Evolutionary conservation across 176 grass and related monocot species (phyloP).

Genomic region (Zea mays): Zm-B73-REFERENCE-NAM-5.0 NC_050103.1:178070001-178070500

Average conservation of each 20-base stretch:
- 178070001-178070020: too few species aligned
- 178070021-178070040: too few species aligned
- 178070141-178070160: not conserved
- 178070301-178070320: not conserved
- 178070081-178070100: not conserved
- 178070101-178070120: not conserved
- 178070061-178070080: not conserved
- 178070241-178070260: not conserved
- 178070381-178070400: conserved; percentile 52
- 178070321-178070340: conserved; percentile 4
- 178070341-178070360: conserved; percentile 36
- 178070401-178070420: conserved; percentile 67
- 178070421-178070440: conserved; percentile 12
- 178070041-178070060: too few species aligned
- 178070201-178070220: not conserved
- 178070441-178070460: not conserved
- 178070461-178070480: not conserved
- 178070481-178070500: not conserved
- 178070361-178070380: conserved; percentile 65
- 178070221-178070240: not conserved
- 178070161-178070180: not conserved
- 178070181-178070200: not conserved
- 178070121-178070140: not conserved
- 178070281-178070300: not conserved
- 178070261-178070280: not conserved